phyloP scores from a whole-genome alignment of 495 filamentous ascomycete genomes.

The Friedmanniomyces endolithicus region DNA sequence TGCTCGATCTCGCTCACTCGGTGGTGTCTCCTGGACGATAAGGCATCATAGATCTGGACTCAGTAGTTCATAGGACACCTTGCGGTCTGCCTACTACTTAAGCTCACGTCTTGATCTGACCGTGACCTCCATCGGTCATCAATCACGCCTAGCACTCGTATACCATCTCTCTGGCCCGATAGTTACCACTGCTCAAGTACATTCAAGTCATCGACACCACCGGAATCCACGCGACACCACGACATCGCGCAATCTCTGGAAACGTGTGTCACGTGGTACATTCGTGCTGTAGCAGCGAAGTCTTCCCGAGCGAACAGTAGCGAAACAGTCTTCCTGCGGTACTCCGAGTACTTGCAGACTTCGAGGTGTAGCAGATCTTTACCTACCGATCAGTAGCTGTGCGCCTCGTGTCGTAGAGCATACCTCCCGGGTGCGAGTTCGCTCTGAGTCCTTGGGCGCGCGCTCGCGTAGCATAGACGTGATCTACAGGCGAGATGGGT shows the following conservation, averaged over 20 bases:
- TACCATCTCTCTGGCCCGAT: not conserved
- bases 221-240: not conserved
- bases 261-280: not conserved
- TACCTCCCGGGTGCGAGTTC: not conserved
- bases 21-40: not conserved
- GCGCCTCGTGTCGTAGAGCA: not conserved
- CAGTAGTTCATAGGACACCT: not conserved
- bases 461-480: conserved; percentile 1
- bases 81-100: not conserved
- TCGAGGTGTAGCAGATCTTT: not conserved
- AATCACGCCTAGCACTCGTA: not conserved
- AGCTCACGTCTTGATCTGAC: not conserved
- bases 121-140: not conserved
- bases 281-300: not conserved
- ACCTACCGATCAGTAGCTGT: not conserved
- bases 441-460: not conserved
- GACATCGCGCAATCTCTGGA: not conserved
- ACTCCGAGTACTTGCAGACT: too few relatives aligned
- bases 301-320: not conserved
- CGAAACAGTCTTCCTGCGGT: not conserved
- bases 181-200: not conserved
- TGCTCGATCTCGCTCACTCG: not conserved
- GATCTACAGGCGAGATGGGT: not conserved
- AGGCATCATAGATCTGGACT: too few relatives aligned
- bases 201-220: not conserved